phyloP scores from a whole-genome alignment of 2,329 filamentous ascomycete genomes.

The Penicillium hordei region DNA sequence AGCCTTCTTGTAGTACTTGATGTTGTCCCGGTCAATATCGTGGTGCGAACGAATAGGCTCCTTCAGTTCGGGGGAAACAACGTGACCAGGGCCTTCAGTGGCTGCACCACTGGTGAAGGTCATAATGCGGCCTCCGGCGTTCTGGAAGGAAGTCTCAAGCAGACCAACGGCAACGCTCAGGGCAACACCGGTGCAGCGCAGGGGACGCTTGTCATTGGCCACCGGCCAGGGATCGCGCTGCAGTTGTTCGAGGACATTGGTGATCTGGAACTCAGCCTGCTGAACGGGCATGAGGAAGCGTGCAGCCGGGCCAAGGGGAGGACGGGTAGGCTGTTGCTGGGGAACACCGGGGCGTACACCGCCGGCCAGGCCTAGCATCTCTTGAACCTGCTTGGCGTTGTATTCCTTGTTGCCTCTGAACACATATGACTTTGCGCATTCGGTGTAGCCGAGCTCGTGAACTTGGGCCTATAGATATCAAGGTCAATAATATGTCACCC shows the following conservation, averaged over 20 bases:
- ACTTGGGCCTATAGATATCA: conserved; percentile 69
- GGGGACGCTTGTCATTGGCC: conserved; percentile 82
- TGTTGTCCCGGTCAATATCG: conserved; percentile 97
- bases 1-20: conserved; percentile 99
- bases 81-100: conserved; percentile 94
- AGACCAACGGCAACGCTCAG: conserved; percentile 90
- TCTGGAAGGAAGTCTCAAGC: conserved; percentile 92
- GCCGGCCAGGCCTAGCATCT: conserved; percentile 84
- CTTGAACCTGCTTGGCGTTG: conserved; percentile 96
- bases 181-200: conserved; percentile 95
- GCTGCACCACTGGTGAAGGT: conserved; percentile 92
- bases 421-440: conserved; percentile 97
- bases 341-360: conserved; percentile 68
- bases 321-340: conserved; percentile 67
- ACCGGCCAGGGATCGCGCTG: conserved; percentile 98
- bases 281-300: conserved; percentile 92
- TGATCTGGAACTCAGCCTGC: conserved; percentile 95
- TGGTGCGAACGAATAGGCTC: conserved; percentile 98
- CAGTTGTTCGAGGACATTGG: conserved; percentile 89
- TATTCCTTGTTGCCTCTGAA: conserved; percentile 99
- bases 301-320: conserved; percentile 74
- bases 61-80: conserved; percentile 90
- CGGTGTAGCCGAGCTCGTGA: conserved; percentile 95
- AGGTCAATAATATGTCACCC: conserved; percentile 11
- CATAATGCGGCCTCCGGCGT: conserved; percentile 94